Percentiles rank a stretch among this genome's conserved stretches.
These are phyloP conservation scores for Hypoxylon intermedium DNA, from an alignment of 495 filamentous ascomycete species.

Conservation along the genomic window DNA sequence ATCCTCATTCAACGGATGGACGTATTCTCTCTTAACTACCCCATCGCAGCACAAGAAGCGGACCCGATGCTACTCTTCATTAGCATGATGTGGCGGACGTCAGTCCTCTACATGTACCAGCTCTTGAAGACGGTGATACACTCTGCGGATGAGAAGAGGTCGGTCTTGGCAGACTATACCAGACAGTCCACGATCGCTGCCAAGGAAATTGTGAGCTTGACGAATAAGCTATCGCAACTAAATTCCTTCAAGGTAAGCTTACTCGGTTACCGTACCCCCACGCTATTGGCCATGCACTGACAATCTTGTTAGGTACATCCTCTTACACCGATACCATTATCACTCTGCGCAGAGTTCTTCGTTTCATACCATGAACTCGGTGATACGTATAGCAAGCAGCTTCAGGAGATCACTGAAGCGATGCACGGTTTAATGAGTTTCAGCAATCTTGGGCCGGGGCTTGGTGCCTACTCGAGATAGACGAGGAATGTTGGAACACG, in stretches of 20 bases:
- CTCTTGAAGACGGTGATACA: conserved; percentile 36
- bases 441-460: conserved; percentile 33
- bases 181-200: conserved; percentile 49
- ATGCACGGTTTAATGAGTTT: conserved; percentile 39
- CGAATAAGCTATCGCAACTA: conserved; percentile 51
- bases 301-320: conserved; percentile 28
- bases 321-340: conserved; percentile 34
- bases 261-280: background rate
- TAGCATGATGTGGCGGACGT: conserved; percentile 55
- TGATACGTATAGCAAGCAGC: conserved; percentile 32
- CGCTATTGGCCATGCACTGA: background rate
- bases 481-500: background rate
- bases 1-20: conserved; percentile 49
- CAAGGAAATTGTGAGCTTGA: conserved; percentile 51
- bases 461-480: conserved; percentile 26
- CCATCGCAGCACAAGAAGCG: conserved; percentile 43
- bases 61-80: conserved; percentile 57
- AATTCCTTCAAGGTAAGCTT: conserved; percentile 53
- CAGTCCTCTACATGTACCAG: conserved; percentile 52
- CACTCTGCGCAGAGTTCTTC: conserved; percentile 32
- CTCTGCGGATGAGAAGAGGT: conserved; percentile 35
- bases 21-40: conserved; percentile 42
- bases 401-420: conserved; percentile 33
- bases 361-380: conserved; percentile 31
- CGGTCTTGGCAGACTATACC: conserved; percentile 41